Evolutionary conservation across 331 rosid species (phyloP), one percentile per base, ranked within the genome.

Genomic region (Acacia concinna): DNA sequence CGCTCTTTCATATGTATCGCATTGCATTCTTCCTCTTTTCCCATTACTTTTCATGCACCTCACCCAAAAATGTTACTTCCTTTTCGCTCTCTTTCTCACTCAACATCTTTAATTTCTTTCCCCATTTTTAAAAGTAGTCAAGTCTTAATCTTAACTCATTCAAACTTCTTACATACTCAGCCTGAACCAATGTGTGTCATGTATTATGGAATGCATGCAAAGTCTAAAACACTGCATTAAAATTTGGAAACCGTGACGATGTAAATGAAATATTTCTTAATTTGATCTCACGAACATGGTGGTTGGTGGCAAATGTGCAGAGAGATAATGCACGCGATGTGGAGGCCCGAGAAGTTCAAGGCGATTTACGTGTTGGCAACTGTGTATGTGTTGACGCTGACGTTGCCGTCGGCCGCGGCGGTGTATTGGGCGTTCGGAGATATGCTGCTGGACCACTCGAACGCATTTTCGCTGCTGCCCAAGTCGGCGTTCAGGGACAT

Each of bases 381-480:
- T 0, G 75, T 88, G 68, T 96, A 93, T 80, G 99, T 96, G 76
- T 81, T 93, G 84, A 96, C 99, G 85, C 90, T 96, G 88, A 96
- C 99, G 2, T 89, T 96, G 59, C 99, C 99, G 28, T 96, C 99
- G 0, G 97, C 97, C 14, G 59, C 87, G 28, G 97, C 99, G 15
- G 98, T 96, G 46, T 96, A 96, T 75, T 96, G 99, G 99, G 99
- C 99, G 28, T 96, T 96, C 68, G 99, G 99, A 18, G 99, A 96
- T 87, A 37, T 85, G 90, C 99, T 96, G 81, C 97, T 96, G 18
- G 85, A 93, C 68, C 99, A 96, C 93, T 91, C 99, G 81, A 96
- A 96, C 73, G 99, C 99, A 27, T 96, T 96, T 73, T 71, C 99
- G 81, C 99, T 96, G 35, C 94, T 96, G 70, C 99, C 99, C 0